phyloP scores from a whole-genome alignment of 495 filamentous ascomycete species.

The Penicillium mononematosum region DNA sequence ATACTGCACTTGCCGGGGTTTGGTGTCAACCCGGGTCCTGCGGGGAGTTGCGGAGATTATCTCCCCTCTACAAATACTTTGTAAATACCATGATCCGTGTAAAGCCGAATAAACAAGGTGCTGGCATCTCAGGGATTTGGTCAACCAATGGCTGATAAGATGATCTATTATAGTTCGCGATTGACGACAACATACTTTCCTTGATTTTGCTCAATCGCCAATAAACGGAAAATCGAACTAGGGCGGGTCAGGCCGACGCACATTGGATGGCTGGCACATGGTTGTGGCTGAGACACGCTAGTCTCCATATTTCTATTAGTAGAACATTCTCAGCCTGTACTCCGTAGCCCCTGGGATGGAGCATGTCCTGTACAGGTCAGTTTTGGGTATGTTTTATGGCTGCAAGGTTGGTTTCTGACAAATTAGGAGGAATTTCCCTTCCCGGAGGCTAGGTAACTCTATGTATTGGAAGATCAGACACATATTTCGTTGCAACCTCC shows the following conservation, averaged over 20 bases:
- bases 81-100: neutral
- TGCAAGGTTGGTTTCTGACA: constrained; percentile 1
- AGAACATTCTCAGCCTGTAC: constrained; percentile 18
- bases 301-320: constrained; percentile 35
- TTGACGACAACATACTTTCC: neutral
- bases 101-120: neutral
- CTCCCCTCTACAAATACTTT: neutral
- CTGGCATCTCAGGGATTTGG: neutral
- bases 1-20: constrained; percentile 8
- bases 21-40: constrained; percentile 10
- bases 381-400: constrained; percentile 1
- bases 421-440: neutral
- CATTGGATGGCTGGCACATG: constrained; percentile 25
- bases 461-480: neutral
- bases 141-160: constrained; percentile 1
- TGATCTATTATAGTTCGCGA: constrained; percentile 1
- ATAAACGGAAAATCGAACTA: constrained; percentile 1
- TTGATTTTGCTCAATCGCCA: constrained; percentile 7
- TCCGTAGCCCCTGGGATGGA: constrained; percentile 11
- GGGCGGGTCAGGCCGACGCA: constrained; percentile 11
- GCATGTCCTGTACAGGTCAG: neutral
- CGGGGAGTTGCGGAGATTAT: constrained; percentile 19
- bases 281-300: constrained; percentile 36
- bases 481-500: neutral
- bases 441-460: neutral